Conservation (phyloP, 1,284 basidiomycete species). For the Rhodotorula sp. region DNA sequence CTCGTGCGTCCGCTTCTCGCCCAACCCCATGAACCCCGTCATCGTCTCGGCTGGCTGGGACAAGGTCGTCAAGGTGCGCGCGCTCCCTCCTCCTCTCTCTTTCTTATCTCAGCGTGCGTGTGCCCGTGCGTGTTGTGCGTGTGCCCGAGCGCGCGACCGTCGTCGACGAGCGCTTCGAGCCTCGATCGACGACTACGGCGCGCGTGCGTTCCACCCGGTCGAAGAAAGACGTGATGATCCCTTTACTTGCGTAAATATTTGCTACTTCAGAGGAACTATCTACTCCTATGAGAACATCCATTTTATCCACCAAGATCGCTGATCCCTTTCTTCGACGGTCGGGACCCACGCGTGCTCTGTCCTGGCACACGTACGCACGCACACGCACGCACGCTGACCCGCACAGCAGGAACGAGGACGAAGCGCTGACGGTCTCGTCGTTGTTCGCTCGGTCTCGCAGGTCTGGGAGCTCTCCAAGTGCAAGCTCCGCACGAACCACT, state of each 20-base stretch:
- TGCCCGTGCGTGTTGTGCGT: conserved; percentile 34
- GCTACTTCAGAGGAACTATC: conserved; percentile 73
- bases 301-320: conserved; percentile 72
- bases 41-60: conserved; percentile 99
- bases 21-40: conserved; percentile 95
- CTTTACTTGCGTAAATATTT: conserved; percentile 60
- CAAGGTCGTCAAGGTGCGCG: conserved; percentile 96
- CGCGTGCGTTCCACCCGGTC: background rate
- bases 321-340: conserved; percentile 50
- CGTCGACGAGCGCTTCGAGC: background rate
- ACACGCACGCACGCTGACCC: background rate
- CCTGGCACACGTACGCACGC: background rate
- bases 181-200: background rate
- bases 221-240: conserved; percentile 51
- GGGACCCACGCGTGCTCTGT: no score
- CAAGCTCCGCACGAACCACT: conserved; percentile 99
- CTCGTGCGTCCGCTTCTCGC: conserved; percentile 99
- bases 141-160: conserved; percentile 11
- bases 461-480: conserved; percentile 99
- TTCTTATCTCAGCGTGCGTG: conserved; percentile 11
- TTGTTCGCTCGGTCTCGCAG: conserved; percentile 53
- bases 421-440: background rate
- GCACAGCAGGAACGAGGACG: background rate
- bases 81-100: conserved; percentile 16
- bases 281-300: conserved; percentile 64